A percentile compares a stretch with the other conserved stretches of the same genome.
Evolutionary conservation across 768 basidiomycete genomes (phyloP).

Genomic region (Hygrophorus russula): DNA sequence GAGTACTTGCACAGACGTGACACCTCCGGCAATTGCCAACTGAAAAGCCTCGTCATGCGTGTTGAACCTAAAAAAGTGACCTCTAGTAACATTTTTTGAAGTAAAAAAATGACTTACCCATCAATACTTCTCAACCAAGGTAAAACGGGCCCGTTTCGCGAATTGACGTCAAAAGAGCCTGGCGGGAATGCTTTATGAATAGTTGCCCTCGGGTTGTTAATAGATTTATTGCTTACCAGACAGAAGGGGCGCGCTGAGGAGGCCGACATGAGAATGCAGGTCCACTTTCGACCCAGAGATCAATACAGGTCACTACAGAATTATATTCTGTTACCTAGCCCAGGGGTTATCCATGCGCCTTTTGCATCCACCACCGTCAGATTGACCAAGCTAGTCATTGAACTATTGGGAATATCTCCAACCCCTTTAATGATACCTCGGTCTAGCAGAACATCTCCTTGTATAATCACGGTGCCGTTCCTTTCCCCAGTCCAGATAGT

Average conservation of each 20-base stretch:
- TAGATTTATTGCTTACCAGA: conserved; percentile 17
- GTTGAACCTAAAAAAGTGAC: conserved; percentile 34
- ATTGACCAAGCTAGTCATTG: conserved; percentile 28
- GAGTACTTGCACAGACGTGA: conserved; percentile 74
- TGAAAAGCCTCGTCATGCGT: conserved; percentile 72
- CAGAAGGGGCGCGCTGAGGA: conserved; percentile 52
- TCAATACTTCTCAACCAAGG: conserved; percentile 81
- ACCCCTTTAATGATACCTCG: conserved; percentile 50
- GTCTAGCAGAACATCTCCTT: conserved; percentile 60
- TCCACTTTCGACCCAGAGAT: conserved; percentile 38
- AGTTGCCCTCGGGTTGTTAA: not conserved
- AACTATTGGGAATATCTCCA: conserved; percentile 35
- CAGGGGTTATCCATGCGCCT: conserved; percentile 61
- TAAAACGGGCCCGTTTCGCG: conserved; percentile 51
- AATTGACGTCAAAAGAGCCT: conserved; percentile 53
- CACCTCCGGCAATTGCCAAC: conserved; percentile 75
- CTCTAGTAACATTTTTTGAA: no score
- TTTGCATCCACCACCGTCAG: conserved; percentile 47
- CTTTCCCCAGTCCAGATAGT: conserved; percentile 52
- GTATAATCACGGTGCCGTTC: conserved; percentile 41
- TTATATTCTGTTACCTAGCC: conserved; percentile 32
- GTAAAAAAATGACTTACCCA: conserved; percentile 18
- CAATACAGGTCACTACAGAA: conserved; percentile 12
- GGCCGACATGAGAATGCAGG: conserved; percentile 72
- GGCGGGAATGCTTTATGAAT: not conserved